These are phyloP conservation scores for Neofusicoccum parvum DNA, from an alignment of 2,329 filamentous ascomycete genomes.

Conservation along the genomic window DNA sequence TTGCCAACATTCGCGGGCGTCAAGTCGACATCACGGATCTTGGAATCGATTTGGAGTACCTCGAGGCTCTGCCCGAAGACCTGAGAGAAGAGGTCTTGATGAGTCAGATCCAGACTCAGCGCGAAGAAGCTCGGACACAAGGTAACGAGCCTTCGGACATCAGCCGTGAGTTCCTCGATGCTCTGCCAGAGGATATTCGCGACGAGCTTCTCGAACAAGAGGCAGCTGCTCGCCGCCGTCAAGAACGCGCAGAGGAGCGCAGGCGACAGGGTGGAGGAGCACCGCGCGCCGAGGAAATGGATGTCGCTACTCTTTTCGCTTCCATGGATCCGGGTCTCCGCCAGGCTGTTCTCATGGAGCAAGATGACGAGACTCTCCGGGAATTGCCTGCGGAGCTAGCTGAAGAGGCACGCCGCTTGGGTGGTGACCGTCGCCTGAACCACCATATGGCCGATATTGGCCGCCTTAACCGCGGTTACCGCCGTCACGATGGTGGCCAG, in stretches of 20 bases:
- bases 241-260: conserved; percentile 79
- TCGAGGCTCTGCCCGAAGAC: conserved; percentile 96
- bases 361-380: conserved; percentile 84
- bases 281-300: conserved; percentile 77
- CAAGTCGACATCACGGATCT: conserved; percentile 92
- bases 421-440: conserved; percentile 56
- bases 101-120: conserved; percentile 80
- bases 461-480: conserved; percentile 30
- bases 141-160: conserved; percentile 80
- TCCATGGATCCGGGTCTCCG: conserved; percentile 84
- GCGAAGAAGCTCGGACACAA: conserved; percentile 66
- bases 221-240: conserved; percentile 81
- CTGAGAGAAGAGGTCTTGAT: conserved; percentile 95
- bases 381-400: conserved; percentile 83
- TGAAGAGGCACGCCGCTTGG: conserved; percentile 77
- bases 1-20: conserved; percentile 81
- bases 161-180: conserved; percentile 91
- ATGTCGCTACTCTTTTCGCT: conserved; percentile 87
- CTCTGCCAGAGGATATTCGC: conserved; percentile 85
- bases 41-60: conserved; percentile 91
- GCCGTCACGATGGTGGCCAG: conserved; percentile 27
- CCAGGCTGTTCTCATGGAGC: conserved; percentile 85
- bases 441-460: conserved; percentile 47
- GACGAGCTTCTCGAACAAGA: conserved; percentile 91
- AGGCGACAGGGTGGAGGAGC: conserved; percentile 57